Base-by-base conservation (phyloP, 192 early-diverging fungal species). In the Pilaira anomala region DNA sequence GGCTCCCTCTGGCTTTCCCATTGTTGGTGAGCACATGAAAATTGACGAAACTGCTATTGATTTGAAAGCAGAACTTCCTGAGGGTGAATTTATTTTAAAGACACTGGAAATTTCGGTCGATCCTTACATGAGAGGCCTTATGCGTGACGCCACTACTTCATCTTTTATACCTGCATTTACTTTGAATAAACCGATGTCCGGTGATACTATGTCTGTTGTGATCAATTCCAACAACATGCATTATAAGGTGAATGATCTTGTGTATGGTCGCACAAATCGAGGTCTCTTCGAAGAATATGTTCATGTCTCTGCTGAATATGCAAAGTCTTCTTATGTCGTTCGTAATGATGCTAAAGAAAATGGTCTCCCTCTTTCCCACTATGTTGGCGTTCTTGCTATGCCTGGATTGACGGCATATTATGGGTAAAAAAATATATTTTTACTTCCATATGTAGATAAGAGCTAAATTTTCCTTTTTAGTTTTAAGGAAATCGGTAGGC, bases 361-460 rank as follows among this genome's bases (percentile, higher is more conserved):
- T 30, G 77, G 72, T n/a, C 57, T 89, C 0, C 83, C 84, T 19
- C 61, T 87, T 3, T 63, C 71, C 3, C 76, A 80, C 63, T 86
- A 81, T 48, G 57, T 89, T 28, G 86, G 89, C 44, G 77, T 86
- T 18, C 74, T 91, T 7, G 89, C 91, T 19, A 93, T 93, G 89
- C 85, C 92, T 30, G 85, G 88, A 22, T 77, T 87, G 57, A 94
- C 92, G 5, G 92, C 91, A 0, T 91, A 90, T 58, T 66, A 75
- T 30, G 86, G n/a, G n/a, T n/a, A n/a, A n/a, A n/a, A n/a, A n/a
- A n/a, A n/a, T n/a, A n/a, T n/a, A n/a, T n/a, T n/a, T n/a, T n/a
- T n/a, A n/a, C n/a, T n/a, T n/a, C n/a, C n/a, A n/a, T n/a, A n/a
- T n/a, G n/a, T n/a, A n/a, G n/a, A n/a, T n/a, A n/a, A n/a, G n/a